phyloP scores from a whole-genome alignment of 208 protist species.

The Leishmania amazonensis region DNA sequence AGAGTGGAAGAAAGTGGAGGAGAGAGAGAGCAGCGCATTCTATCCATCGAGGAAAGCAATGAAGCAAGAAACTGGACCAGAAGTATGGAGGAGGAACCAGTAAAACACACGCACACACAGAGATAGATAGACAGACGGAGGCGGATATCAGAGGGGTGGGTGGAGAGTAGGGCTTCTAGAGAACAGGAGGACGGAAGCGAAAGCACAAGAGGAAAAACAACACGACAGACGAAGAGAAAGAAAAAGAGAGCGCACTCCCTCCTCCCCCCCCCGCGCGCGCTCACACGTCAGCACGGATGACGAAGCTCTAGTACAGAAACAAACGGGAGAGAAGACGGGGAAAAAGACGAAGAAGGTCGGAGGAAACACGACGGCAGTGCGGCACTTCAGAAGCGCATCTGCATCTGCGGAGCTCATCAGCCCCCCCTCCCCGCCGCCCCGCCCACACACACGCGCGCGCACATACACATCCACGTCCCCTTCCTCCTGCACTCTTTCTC shows the following conservation, averaged over 20 bases:
- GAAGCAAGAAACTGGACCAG: not conserved
- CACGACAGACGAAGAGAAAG: not conserved
- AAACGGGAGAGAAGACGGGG: not conserved
- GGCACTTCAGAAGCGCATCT: not conserved
- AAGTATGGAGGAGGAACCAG: not conserved
- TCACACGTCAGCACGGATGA: not conserved
- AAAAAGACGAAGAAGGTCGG: not conserved
- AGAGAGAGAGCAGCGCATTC: not conserved
- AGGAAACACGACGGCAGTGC: not conserved
- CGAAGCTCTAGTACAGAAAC: conserved; percentile 4
- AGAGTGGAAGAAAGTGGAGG: not conserved
- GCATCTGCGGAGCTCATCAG: too few relatives aligned
- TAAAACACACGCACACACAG: not conserved
- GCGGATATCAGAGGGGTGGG: not conserved
- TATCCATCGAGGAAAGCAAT: not conserved
- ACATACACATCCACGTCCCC: conserved; percentile 1
- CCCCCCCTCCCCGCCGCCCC: not conserved
- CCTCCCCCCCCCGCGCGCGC: too few relatives aligned
- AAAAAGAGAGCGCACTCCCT: not conserved
- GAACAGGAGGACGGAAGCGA: not conserved
- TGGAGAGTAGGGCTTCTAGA: not conserved
- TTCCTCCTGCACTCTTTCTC: not conserved
- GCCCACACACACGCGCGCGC: conserved; percentile 11
- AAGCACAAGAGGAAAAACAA: not conserved
- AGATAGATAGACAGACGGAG: not conserved